Evolutionary conservation across 345 rosid genomes (phyloP).

Genomic region (Dipteronia sinensis): DNA sequence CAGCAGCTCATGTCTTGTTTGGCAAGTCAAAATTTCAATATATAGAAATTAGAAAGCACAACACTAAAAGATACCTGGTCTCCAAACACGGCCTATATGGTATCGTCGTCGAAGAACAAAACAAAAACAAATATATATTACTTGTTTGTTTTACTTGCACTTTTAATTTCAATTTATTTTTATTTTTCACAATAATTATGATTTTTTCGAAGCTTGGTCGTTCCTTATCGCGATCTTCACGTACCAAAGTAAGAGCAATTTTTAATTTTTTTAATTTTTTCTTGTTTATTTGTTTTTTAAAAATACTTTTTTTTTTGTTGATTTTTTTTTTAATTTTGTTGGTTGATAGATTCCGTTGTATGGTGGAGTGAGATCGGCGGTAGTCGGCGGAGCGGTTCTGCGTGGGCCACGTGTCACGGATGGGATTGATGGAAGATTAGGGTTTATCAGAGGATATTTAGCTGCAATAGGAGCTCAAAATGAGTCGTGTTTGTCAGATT

Average conservation of each 20-base stretch:
- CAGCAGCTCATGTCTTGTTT: neutral
- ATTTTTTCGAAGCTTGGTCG: conserved; percentile 65
- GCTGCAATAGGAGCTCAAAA: conserved; percentile 48
- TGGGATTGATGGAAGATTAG: conserved; percentile 41
- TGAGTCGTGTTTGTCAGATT: conserved; percentile 40
- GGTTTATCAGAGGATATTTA: conserved; percentile 58
- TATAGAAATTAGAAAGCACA: neutral
- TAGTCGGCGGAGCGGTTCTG: conserved; percentile 20
- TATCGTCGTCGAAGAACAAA: neutral
- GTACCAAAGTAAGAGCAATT: conserved; percentile 38
- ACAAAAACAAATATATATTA: neutral
- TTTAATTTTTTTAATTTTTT: neutral
- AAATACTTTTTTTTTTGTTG: neutral
- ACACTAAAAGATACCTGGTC: neutral
- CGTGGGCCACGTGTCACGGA: conserved; percentile 25
- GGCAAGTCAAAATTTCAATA: neutral
- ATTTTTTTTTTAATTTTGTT: neutral
- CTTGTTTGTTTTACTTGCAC: neutral
- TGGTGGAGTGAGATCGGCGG: conserved; percentile 40
- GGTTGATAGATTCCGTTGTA: conserved; percentile 34
- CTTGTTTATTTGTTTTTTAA: neutral
- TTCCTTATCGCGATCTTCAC: conserved; percentile 54
- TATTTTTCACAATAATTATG: conserved; percentile 30
- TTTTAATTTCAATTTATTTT: neutral
- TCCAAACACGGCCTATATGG: conserved; percentile 12